Evolutionary conservation across 768 basidiomycete genomes (phyloP), one percentile per base, ranked within the genome.

Genomic region (Suillus cothurnatus): DNA sequence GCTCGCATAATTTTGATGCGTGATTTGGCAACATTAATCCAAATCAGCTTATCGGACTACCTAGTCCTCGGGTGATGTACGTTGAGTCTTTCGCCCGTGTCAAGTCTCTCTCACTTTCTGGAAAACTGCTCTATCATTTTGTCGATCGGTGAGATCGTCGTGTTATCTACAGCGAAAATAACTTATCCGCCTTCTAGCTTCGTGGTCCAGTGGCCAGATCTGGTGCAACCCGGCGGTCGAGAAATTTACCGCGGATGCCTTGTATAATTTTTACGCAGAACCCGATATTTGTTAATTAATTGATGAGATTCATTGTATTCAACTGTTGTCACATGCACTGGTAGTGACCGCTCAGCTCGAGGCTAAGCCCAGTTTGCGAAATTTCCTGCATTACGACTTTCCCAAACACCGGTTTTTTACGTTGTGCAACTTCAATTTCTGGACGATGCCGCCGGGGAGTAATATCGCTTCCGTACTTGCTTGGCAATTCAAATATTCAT

Each of bases 41-140:
- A 62, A 36, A 58, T 19, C 74, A 97, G 95, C 80, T 98, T 66
- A 71, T 97, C 47, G 91, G 91, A 32, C 75, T 95, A 41, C 80
- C 82, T 26, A 84, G 89, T 1, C 91, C 97, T 7, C 81, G 78
- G 47, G 75, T 94, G 34, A 85, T 99, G 61, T 99, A 97, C 74
- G 82, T 98, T 47, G 97, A 99, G 76, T 95, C 94, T 0, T 97
- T 97, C 75, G 95, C 97, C 9, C 89, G 97, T 6, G 94, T 96
- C 2, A 81, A 79, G 23, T 82, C 84, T 1, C 82, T 98, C 31
- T 97, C 94, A 17, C 81, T 96, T 26, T 95, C 94, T 31, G 97
- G 91, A 31, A 93, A 85, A 70, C 80, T 98, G 41, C 81, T 99
- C 32, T 84, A 86, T 56, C 86, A 85, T n/a, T 79, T 97, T 36